Conservation (phyloP, 768 basidiomycete genomes). For the Melanogaster broomeanus region DNA sequence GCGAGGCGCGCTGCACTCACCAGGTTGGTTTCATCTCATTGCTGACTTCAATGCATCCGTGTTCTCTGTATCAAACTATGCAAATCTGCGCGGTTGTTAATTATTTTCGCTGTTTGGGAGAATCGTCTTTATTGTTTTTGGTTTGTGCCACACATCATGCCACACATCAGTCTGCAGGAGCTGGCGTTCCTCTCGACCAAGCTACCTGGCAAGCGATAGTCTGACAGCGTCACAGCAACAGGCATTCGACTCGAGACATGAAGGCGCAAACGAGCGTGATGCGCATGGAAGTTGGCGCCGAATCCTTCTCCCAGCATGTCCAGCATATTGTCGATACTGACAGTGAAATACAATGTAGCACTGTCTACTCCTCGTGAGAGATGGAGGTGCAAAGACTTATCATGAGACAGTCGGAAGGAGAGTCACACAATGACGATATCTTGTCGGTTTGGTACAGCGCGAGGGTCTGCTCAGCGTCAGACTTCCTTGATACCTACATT, state of each 20-base stretch:
- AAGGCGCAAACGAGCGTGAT: constrained; percentile 64
- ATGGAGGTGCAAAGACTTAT: constrained; percentile 32
- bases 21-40: too few species aligned
- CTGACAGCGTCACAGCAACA: constrained; percentile 52
- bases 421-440: constrained; percentile 66
- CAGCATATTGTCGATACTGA: constrained; percentile 77
- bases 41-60: too few species aligned
- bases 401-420: constrained; percentile 63
- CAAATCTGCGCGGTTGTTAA: constrained; percentile 53
- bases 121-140: too few species aligned
- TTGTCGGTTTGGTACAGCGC: constrained; percentile 72
- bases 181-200: constrained; percentile 49
- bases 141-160: too few species aligned
- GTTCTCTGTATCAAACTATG: too few species aligned
- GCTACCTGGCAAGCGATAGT: constrained; percentile 64
- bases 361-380: not conserved
- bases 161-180: too few species aligned
- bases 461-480: constrained; percentile 43
- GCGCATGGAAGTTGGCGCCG: constrained; percentile 64
- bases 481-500: not conserved
- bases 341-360: constrained; percentile 24
- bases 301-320: constrained; percentile 73
- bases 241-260: constrained; percentile 61
- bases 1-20: too few species aligned
- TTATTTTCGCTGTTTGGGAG: constrained; percentile 36